Conservation (phyloP, 129 eudicot species). For the Lactuca sativa region DNA sequence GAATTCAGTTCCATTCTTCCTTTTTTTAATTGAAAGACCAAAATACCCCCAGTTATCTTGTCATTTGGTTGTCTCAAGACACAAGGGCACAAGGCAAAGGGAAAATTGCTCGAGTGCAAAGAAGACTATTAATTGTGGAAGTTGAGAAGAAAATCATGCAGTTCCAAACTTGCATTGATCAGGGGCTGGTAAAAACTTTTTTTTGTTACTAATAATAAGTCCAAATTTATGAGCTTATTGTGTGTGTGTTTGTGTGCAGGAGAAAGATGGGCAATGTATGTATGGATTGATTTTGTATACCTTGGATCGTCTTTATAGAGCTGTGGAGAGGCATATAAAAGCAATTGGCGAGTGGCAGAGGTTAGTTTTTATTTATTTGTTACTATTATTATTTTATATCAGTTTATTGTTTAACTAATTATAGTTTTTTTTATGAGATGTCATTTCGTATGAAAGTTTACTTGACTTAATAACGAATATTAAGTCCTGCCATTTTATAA, state of each 20-base stretch:
- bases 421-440: no score
- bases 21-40: no score
- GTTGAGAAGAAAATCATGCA: slow-evolving; percentile 77
- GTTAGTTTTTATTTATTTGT: no score
- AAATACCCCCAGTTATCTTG: background rate
- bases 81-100: slow-evolving; percentile 95
- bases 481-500: no score
- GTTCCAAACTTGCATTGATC: slow-evolving; percentile 61
- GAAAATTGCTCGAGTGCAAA: slow-evolving; percentile 87
- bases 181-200: slow-evolving; percentile 59
- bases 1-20: background rate
- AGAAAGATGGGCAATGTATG: slow-evolving; percentile 80
- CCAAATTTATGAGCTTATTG: background rate
- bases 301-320: slow-evolving; percentile 77
- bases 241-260: slow-evolving; percentile 63
- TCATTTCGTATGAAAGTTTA: no score
- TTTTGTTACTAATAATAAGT: background rate
- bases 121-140: slow-evolving; percentile 79
- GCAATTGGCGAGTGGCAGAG: slow-evolving; percentile 93
- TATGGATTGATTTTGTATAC: slow-evolving; percentile 75
- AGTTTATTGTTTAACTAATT: background rate
- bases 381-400: background rate
- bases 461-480: no score
- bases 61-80: slow-evolving; percentile 47
- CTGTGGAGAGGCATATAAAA: slow-evolving; percentile 82